Percentiles rank a stretch among this genome's conserved stretches.
phyloP scores from a whole-genome alignment of 2,329 filamentous ascomycete species.

The Cladosporium velox region DNA sequence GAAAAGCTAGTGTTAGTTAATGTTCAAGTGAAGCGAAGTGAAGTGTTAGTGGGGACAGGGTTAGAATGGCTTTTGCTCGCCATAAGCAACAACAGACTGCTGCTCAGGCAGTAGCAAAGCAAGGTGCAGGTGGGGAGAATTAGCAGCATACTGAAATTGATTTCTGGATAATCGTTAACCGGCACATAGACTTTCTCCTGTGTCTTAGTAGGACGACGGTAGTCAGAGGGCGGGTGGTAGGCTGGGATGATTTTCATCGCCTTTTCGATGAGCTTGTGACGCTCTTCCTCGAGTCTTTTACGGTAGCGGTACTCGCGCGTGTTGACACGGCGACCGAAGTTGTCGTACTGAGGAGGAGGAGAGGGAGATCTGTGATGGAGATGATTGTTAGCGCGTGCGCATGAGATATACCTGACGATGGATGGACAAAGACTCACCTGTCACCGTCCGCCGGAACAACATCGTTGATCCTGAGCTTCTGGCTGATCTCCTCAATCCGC shows the following conservation, averaged over 20 bases:
- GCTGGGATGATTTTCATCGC: constrained; percentile 99
- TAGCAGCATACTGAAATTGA: constrained; percentile 99
- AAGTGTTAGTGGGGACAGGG: constrained; percentile 31
- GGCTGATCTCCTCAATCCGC: constrained; percentile 97
- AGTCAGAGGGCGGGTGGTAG: constrained; percentile 98
- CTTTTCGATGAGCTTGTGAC: constrained; percentile 97
- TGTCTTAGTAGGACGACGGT: constrained; percentile 98
- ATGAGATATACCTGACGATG: background rate
- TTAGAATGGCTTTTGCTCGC: constrained; percentile 39
- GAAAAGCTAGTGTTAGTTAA: constrained; percentile 76
- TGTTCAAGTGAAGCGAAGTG: constrained; percentile 22
- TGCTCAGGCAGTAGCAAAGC: constrained; percentile 40
- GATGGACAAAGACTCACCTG: constrained; percentile 61
- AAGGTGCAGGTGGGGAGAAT: constrained; percentile 49
- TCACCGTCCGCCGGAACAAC: constrained; percentile 96
- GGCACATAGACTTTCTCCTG: constrained; percentile 99
- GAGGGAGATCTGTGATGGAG: constrained; percentile 78
- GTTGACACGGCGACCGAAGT: constrained; percentile 98
- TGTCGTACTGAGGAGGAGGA: constrained; percentile 95
- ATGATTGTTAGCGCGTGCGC: background rate
- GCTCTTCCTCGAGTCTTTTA: constrained; percentile 96
- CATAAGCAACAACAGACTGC: constrained; percentile 43
- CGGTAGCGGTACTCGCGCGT: constrained; percentile 98
- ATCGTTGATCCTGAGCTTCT: constrained; percentile 98
- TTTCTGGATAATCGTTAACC: constrained; percentile 99